Conservation (phyloP, 768 basidiomycete genomes). For the Auricularia heimuer region DNA sequence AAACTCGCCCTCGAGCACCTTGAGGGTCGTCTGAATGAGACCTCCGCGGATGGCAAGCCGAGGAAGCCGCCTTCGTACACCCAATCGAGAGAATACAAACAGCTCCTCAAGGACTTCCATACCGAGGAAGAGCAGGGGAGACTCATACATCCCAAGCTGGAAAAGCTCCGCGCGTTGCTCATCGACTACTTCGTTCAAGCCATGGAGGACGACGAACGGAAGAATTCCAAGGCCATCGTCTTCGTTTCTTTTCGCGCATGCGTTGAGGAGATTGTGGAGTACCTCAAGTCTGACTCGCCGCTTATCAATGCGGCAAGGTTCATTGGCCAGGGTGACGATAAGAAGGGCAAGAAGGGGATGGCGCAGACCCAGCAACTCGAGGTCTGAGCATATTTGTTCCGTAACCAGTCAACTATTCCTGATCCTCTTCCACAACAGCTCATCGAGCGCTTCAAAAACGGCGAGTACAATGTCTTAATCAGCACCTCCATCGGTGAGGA, state of each 20-base stretch:
- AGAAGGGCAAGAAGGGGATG: slow-evolving; percentile 77
- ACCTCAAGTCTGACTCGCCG: slow-evolving; percentile 65
- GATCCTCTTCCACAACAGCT: slow-evolving; percentile 36
- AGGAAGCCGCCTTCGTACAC: slow-evolving; percentile 16
- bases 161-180: slow-evolving; percentile 61
- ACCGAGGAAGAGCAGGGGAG: slow-evolving; percentile 37
- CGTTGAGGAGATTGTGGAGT: slow-evolving; percentile 82
- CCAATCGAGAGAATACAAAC: slow-evolving; percentile 43
- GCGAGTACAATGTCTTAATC: slow-evolving; percentile 85
- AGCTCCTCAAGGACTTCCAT: slow-evolving; percentile 54
- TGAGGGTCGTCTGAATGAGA: slow-evolving; percentile 12
- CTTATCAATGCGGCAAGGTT: slow-evolving; percentile 77
- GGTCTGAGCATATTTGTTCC: slow-evolving; percentile 31
- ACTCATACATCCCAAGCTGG: slow-evolving; percentile 83
- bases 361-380: slow-evolving; percentile 87
- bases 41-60: slow-evolving; percentile 20
- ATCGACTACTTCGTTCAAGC: slow-evolving; percentile 66
- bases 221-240: slow-evolving; percentile 76
- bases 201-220: slow-evolving; percentile 30
- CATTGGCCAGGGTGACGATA: slow-evolving; percentile 83
- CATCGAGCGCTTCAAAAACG: slow-evolving; percentile 77
- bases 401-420: slow-evolving; percentile 6
- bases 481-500: slow-evolving; percentile 97
- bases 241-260: slow-evolving; percentile 86
- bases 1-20: background rate